A percentile compares a stretch with the other conserved stretches of the same genome.
Evolutionary conservation across 495 filamentous ascomycete genomes (phyloP).

Genomic region (Pyronema domesticum): DNA sequence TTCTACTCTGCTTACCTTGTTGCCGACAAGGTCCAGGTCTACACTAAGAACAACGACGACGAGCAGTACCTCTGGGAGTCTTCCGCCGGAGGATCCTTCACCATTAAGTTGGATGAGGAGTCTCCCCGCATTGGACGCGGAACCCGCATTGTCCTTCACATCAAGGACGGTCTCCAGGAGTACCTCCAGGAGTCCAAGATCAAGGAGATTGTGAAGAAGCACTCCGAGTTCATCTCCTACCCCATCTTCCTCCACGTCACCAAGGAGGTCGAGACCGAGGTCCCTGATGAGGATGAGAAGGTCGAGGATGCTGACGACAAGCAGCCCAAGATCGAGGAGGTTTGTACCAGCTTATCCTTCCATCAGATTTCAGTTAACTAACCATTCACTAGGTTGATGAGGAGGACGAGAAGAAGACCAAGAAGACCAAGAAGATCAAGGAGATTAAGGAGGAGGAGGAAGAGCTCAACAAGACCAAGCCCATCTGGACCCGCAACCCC

Average conservation of each 20-base stretch:
- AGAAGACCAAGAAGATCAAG: conserved; percentile 98
- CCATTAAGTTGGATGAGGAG: conserved; percentile 74
- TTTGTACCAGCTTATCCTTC: conserved; percentile 3
- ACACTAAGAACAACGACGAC: conserved; percentile 98
- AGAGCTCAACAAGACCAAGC: conserved; percentile 99
- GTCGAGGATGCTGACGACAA: conserved; percentile 48
- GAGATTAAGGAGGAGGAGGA: conserved; percentile 97
- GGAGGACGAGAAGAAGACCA: conserved; percentile 73
- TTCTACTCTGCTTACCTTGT: conserved; percentile 99
- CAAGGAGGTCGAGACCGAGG: conserved; percentile 98
- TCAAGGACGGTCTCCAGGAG: conserved; percentile 97
- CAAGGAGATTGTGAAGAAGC: conserved; percentile 99
- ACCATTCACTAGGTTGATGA: conserved; percentile 41
- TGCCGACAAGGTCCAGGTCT: conserved; percentile 82
- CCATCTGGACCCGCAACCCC: conserved; percentile 98
- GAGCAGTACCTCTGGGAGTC: conserved; percentile 99
- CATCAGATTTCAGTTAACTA: neutral
- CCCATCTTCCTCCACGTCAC: conserved; percentile 98
- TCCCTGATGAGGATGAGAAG: conserved; percentile 91
- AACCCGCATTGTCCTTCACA: conserved; percentile 91
- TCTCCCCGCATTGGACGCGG: conserved; percentile 81
- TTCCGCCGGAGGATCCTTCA: conserved; percentile 92
- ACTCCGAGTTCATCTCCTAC: conserved; percentile 99
- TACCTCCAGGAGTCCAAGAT: conserved; percentile 98
- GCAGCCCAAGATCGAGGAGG: conserved; percentile 74